Evolutionary conservation across 2,329 filamentous ascomycete species (phyloP).

Genomic region (Orbilia quercus): DNA sequence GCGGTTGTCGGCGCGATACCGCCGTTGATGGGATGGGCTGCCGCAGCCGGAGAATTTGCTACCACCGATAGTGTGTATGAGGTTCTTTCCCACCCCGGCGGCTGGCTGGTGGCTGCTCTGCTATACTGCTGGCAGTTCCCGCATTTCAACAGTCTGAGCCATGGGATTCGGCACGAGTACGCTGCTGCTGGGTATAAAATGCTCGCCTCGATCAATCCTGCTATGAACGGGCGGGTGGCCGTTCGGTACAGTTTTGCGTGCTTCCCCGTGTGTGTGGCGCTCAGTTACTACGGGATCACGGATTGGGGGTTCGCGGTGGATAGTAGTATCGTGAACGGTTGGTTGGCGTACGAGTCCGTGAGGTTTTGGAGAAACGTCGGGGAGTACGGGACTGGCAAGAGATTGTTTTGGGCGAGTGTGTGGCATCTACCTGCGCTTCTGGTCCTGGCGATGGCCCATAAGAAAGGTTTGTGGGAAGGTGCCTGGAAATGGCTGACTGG

Average conservation of each 20-base stretch:
- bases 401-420: constrained; percentile 95
- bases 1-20: constrained; percentile 93
- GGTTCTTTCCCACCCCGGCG: constrained; percentile 68
- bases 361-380: constrained; percentile 81
- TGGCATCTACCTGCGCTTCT: constrained; percentile 93
- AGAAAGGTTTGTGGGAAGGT: constrained; percentile 89
- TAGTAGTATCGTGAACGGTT: constrained; percentile 83
- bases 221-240: constrained; percentile 85
- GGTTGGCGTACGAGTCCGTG: constrained; percentile 83
- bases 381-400: constrained; percentile 80
- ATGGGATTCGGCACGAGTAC: constrained; percentile 90
- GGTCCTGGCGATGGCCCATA: constrained; percentile 89
- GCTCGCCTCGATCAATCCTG: constrained; percentile 88
- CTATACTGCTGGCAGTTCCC: constrained; percentile 98
- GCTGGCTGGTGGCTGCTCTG: constrained; percentile 86
- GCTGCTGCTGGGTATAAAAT: constrained; percentile 74
- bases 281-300: constrained; percentile 83
- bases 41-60: constrained; percentile 87
- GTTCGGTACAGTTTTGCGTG: constrained; percentile 86
- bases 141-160: constrained; percentile 94
- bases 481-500: constrained; percentile 78
- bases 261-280: constrained; percentile 82
- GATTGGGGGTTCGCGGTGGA: constrained; percentile 86
- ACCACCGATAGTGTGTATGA: constrained; percentile 37
- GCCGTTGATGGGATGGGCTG: constrained; percentile 97